Percentiles rank a stretch among this genome's conserved stretches.
These are phyloP conservation scores for Termitomyces sp. DNA, from an alignment of 768 basidiomycete species.

Conservation along the genomic window DNA sequence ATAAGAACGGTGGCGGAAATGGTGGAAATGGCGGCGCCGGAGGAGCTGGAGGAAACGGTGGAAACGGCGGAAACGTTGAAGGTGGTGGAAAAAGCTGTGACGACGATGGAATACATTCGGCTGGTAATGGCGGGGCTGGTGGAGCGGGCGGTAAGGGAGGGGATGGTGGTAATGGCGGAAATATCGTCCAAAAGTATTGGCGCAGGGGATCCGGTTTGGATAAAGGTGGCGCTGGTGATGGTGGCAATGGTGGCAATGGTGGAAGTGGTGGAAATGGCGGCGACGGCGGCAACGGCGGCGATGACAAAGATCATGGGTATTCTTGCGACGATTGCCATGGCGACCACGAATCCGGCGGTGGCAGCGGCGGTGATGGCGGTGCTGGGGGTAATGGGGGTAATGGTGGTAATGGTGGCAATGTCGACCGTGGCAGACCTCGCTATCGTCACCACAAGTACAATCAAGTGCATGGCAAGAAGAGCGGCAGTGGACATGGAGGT, in stretches of 20 bases:
- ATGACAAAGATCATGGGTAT: neutral
- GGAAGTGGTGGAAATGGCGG: constrained; percentile 5
- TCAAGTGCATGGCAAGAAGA: neutral
- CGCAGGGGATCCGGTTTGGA: neutral
- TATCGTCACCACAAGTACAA: neutral
- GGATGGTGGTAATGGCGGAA: constrained; percentile 1
- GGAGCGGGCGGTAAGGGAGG: constrained; percentile 4
- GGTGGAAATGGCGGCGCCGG: constrained; percentile 7
- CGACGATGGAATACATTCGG: neutral
- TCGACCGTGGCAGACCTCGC: neutral
- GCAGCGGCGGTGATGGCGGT: neutral
- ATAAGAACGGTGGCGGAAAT: constrained; percentile 8
- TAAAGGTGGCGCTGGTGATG: neutral
- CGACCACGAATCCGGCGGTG: neutral
- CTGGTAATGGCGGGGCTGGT: neutral
- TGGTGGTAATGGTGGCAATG: neutral
- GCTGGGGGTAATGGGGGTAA: neutral
- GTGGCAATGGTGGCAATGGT: neutral
- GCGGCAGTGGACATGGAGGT: neutral
- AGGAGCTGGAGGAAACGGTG: constrained; percentile 4
- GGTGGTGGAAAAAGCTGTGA: constrained; percentile 1
- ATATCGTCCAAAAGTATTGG: neutral
- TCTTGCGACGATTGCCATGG: neutral
- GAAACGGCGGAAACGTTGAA: constrained; percentile 5
- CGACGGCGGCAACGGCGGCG: constrained; percentile 4